These are phyloP conservation scores for Chrysopogon serrulatus DNA, from an alignment of 176 grass and related monocot genomes.

Conservation along the genomic window DNA sequence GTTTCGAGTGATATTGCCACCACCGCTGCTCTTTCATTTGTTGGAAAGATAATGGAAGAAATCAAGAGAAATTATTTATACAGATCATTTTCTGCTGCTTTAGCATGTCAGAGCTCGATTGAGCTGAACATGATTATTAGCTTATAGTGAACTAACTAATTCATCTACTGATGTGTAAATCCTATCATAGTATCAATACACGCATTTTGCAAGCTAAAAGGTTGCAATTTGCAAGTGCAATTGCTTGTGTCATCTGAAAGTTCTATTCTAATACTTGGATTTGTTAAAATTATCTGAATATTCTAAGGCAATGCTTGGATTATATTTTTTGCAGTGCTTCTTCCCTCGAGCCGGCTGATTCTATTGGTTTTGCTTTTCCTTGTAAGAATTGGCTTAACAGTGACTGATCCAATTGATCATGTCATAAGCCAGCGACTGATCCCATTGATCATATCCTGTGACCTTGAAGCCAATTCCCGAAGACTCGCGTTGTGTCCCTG, in stretches of 20 bases:
- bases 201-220: background rate
- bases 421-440: background rate
- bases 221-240: background rate
- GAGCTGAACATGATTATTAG: background rate
- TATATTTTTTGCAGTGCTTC: conserved; percentile 20
- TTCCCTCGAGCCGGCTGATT: background rate
- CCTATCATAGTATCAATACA: background rate
- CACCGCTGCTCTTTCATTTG: conserved; percentile 38
- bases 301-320: background rate
- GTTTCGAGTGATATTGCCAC: background rate
- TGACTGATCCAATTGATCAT: conserved; percentile 13
- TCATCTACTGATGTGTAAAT: background rate
- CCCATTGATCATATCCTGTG: conserved; percentile 2
- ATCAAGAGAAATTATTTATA: conserved; percentile 35
- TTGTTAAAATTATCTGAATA: background rate
- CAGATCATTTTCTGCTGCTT: background rate
- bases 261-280: conserved; percentile 5
- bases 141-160: background rate
- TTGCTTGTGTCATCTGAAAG: background rate
- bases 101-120: background rate
- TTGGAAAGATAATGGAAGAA: conserved; percentile 36
- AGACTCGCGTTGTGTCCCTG: conserved; percentile 1
- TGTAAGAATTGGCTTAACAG: conserved; percentile 20
- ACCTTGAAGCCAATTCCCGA: conserved; percentile 14
- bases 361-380: conserved; percentile 25